Base-by-base conservation (phyloP, 1,284 basidiomycete species). In the Fistulina hepatica region DNA sequence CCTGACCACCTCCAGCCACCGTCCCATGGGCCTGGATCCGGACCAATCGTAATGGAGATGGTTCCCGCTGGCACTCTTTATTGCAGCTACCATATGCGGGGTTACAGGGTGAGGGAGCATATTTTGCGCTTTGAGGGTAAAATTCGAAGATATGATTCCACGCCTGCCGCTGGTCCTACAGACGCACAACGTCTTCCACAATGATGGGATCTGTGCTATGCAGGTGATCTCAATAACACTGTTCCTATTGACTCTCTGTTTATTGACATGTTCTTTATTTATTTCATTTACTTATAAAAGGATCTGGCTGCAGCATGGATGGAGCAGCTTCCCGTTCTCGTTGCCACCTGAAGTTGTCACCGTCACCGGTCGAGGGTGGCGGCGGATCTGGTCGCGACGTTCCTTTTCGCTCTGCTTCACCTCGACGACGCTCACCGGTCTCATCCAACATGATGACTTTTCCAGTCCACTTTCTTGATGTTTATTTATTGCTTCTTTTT, bases 181-280 rank as follows among this genome's bases (percentile, higher is more conserved):
- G 21, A 68, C 78, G n/a, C 83, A 86, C 51, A 84, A 88, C 52
- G 74, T 85, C 13, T 73, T 73, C 46, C 66, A 70, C 40, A 73
- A 78, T 40, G 83, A 86, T 51, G 86, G 83, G 83, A 71, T 69
- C 45, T 64, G 82, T 37, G 69, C 82, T 47, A 79, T 80, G 66
- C 70, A 74, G 57, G 82, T 81, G 48, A 16, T n/a, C n/a, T 70
- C 55, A 9, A 6, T 25, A 25, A 25, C n/a, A 9, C 24, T 13
- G 15, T 13, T 15, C 21, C 26, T 17, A 20, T 38, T 35, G 23
- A 5, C 20, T 15, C 32, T 25, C 19, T 32, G 21, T 39, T 37
- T n/a, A 20, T 25, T 37, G 33, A 21, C 22, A 34, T 24, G 40
- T 21, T 42, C 37, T 43, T 21, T 23, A 33, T n/a, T 35, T 24